Conservation (phyloP, 345 rosid species). For the Rhizophora apiculata region DNA sequence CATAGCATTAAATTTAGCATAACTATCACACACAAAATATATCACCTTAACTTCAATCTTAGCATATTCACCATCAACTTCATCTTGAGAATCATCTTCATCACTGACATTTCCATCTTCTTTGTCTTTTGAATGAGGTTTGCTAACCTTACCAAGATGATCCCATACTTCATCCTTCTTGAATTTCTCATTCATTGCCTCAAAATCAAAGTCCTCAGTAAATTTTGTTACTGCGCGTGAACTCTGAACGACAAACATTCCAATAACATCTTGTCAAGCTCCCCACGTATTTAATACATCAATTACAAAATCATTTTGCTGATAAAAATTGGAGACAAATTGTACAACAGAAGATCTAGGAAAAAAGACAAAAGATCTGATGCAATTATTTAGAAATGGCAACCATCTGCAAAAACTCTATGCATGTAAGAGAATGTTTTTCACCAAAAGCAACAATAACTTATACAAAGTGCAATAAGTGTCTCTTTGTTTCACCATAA, state of each 20-base stretch:
- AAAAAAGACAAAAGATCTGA: too few species aligned
- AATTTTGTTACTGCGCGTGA: conserved; percentile 60
- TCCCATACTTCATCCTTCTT: conserved; percentile 98
- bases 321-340: not conserved
- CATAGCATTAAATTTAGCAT: not conserved
- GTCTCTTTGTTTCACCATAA: too few species aligned
- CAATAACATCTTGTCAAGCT: not conserved
- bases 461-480: too few species aligned
- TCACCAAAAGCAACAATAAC: too few species aligned
- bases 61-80: conserved; percentile 41
- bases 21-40: not conserved
- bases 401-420: too few species aligned
- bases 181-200: conserved; percentile 92
- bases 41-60: conserved; percentile 48
- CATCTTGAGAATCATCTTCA: conserved; percentile 55
- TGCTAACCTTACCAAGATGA: conserved; percentile 73
- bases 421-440: too few species aligned
- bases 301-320: not conserved
- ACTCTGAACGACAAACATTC: conserved; percentile 27
- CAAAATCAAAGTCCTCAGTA: conserved; percentile 88
- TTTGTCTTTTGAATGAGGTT: conserved; percentile 26
- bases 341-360: too few species aligned
- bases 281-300: not conserved
- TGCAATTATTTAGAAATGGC: too few species aligned
- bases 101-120: conserved; percentile 40